Evolutionary conservation across 306 rosid genomes (phyloP), one percentile per base, ranked within the genome.

Genomic region (Trichosanthes truncata): DNA sequence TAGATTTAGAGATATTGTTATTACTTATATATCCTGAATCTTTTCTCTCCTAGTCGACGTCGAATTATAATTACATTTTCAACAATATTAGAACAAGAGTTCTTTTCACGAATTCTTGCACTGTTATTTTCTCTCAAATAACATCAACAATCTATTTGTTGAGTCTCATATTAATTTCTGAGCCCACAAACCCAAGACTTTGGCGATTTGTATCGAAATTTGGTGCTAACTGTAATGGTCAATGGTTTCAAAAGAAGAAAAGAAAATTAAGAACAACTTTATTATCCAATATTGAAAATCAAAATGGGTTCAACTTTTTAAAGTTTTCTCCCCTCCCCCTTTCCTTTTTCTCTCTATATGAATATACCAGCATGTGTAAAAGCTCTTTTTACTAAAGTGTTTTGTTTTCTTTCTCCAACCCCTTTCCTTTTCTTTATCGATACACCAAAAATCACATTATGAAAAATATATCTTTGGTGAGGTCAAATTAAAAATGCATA

Each of bases 161-260:
- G 14, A 45, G 14, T 45, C 3, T 12, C 17, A 46, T 46, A 51
- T 17, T 51, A 45, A 45, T 11, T 10, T 45, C 14, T 3, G 3
- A 9, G 51, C 51, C 51, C 51, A 45, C 51, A 45, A 45, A 3
- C 15, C 10, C 17, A 17, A 51, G 60, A n/a, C 5, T 55, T 20
- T 1, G 26, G 11, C 26, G 21, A 51, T 51, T 17, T 4, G 21
- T 20, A 9, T n/a, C 5, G 14, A 86, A 87, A 86, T 71, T 71
- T 80, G 51, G 74, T 49, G 26, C 51, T 68, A 69, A 91, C 93
- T 89, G 93, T 91, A 86, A 88, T 76, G 69, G 98, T 91, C 95
- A 91, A 91, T 89, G 91, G 87, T 86, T 71, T 13, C 0, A 38
- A 71, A 71, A 71, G 55, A 21, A 43, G 9, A 25, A 43, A 84